Percentiles rank a stretch among this genome's conserved stretches.
These are phyloP conservation scores for Stentor roeselii DNA, from an alignment of 73 alveolate species.

Conservation along the genomic window DNA sequence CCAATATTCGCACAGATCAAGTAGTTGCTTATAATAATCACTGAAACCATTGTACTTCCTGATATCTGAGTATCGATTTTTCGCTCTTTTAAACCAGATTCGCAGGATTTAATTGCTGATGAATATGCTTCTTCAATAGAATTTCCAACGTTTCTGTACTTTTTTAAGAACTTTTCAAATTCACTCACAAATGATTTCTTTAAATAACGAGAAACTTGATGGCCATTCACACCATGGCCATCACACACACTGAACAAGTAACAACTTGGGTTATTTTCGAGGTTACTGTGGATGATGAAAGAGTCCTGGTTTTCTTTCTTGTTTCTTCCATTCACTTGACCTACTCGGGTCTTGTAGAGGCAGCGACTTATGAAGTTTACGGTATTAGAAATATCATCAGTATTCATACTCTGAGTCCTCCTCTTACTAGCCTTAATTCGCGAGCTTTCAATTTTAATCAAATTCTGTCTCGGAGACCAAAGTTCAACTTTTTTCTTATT, in stretches of 20 bases:
- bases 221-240: conserved; percentile 56
- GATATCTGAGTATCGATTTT: conserved; percentile 47
- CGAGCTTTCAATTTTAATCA: background rate
- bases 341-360: conserved; percentile 10
- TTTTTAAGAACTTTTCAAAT: background rate
- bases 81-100: background rate
- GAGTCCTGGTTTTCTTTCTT: conserved; percentile 1
- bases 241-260: conserved; percentile 42
- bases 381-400: background rate
- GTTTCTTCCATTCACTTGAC: background rate
- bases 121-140: background rate
- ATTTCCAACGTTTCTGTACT: background rate
- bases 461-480: background rate
- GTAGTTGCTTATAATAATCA: conserved; percentile 31
- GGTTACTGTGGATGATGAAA: background rate
- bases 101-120: background rate
- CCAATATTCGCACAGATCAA: conserved; percentile 85
- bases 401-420: background rate
- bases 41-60: conserved; percentile 59
- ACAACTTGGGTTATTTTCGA: background rate
- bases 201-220: conserved; percentile 33
- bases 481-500: too few species aligned
- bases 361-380: background rate
- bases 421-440: background rate
- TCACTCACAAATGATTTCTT: background rate